Conservation (phyloP, 1,284 basidiomycete genomes). For the Ceratobasidium theobromae region DNA sequence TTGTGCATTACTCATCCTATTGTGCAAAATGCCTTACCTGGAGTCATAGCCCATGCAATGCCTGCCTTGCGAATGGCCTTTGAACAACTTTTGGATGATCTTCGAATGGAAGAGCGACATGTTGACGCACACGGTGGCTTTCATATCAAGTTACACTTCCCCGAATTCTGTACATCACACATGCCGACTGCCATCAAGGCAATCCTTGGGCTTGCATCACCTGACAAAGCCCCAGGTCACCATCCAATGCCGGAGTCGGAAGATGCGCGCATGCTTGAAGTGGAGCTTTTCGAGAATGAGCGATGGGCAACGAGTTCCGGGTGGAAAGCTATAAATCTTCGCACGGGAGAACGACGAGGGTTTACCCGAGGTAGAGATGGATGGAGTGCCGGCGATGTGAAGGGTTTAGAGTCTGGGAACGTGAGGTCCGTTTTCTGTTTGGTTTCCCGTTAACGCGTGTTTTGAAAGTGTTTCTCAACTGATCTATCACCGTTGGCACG, state of each 20-base stretch:
- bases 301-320: conserved; percentile 47
- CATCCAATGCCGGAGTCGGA: conserved; percentile 16
- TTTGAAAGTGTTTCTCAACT: not conserved
- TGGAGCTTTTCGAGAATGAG: conserved; percentile 79
- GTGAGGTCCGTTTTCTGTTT: conserved; percentile 57
- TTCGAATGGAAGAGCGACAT: conserved; percentile 59
- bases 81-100: conserved; percentile 58
- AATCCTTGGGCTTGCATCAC: not conserved
- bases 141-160: not conserved
- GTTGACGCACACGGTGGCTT: conserved; percentile 52
- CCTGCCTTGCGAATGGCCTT: conserved; percentile 13
- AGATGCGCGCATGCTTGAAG: conserved; percentile 46
- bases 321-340: conserved; percentile 51
- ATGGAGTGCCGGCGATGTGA: conserved; percentile 58
- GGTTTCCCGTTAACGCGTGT: conserved; percentile 13
- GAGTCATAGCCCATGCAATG: conserved; percentile 37
- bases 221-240: conserved; percentile 1
- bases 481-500: conserved; percentile 28
- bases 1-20: conserved; percentile 58
- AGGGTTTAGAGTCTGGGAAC: conserved; percentile 48
- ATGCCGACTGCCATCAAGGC: conserved; percentile 9
- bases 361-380: conserved; percentile 76
- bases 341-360: conserved; percentile 54
- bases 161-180: conserved; percentile 25
- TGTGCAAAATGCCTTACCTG: conserved; percentile 43